Conservation (phyloP, 2,329 filamentous ascomycete genomes). For the Monilinia fructigena region DNA sequence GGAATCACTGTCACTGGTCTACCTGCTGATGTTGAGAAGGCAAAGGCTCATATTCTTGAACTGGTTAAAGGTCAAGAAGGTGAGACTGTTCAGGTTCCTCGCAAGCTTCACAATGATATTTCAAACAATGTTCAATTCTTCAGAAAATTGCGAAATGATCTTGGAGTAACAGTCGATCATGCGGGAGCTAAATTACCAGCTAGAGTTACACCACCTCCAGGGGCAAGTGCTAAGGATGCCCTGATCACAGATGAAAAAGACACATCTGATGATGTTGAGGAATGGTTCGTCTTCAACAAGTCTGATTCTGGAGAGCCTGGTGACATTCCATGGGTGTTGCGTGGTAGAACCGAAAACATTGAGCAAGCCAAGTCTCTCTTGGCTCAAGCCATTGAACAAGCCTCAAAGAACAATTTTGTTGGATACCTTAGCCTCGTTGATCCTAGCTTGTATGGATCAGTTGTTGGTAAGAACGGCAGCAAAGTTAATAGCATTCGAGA, state of each 20-base stretch:
- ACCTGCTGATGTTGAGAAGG: slow-evolving; percentile 75
- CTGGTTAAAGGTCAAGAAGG: slow-evolving; percentile 84
- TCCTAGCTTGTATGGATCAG: slow-evolving; percentile 77
- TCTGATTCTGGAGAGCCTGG: slow-evolving; percentile 54
- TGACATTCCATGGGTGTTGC: slow-evolving; percentile 86
- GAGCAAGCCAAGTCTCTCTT: slow-evolving; percentile 77
- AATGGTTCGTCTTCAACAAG: slow-evolving; percentile 76
- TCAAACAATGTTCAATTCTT: slow-evolving; percentile 92
- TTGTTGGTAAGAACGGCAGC: slow-evolving; percentile 84
- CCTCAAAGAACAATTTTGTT: slow-evolving; percentile 66
- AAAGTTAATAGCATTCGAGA: slow-evolving; percentile 92
- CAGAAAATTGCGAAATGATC: slow-evolving; percentile 81
- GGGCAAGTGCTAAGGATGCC: slow-evolving; percentile 67
- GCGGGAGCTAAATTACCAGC: slow-evolving; percentile 74
- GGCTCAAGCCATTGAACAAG: slow-evolving; percentile 69
- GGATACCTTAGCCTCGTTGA: slow-evolving; percentile 77
- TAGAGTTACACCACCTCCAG: slow-evolving; percentile 59
- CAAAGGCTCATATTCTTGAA: slow-evolving; percentile 78
- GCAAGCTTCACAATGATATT: slow-evolving; percentile 77
- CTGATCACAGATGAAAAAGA: slow-evolving; percentile 86
- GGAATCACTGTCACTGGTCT: slow-evolving; percentile 83
- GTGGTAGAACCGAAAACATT: slow-evolving; percentile 73
- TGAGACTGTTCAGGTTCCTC: slow-evolving; percentile 81
- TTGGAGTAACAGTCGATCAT: slow-evolving; percentile 89
- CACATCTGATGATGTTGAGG: slow-evolving; percentile 64